Base-by-base conservation (phyloP, 768 basidiomycete genomes). In the Cyclocybe cylindracea region DNA sequence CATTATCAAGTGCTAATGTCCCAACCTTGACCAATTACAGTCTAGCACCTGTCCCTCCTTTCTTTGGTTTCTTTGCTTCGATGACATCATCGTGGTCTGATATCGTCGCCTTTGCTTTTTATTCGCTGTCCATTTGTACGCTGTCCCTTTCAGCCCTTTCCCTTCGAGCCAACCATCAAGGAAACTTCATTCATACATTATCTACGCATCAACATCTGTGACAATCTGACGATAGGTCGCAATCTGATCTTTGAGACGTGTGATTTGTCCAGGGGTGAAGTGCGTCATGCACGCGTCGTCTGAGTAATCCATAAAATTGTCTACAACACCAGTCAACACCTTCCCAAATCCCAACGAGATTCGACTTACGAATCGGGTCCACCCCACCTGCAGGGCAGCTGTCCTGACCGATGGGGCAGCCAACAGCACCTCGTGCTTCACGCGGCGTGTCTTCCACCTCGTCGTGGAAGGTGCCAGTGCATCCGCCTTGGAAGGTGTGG, bases 261-360 rank as follows among this genome's bases (percentile, higher is more conserved):
- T 40, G 9, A 29, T 37, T 51, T 77, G 76, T 29, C 73, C 73
- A n/a, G 61, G 19, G 10, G 75, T 75, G 63, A 76, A 78, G 9
- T 33, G 31, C 48, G 54, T 71, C 74, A 76, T 75, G 64, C 76
- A 78, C 29, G 56, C 53, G 51, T 78, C 77, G 48, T 70, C 55
- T 11, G 69, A 62, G 64, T 76, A 77, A 56, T 79, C 76, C 76
- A 78, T 78, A 62, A 62, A 77, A 65, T 77, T 76, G 58, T 64
- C 67, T 66, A 39, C 46, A 59, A 24, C 14, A 3, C 14, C 2
- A 3, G 38, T 44, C 24, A 32, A 2, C 14, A 4, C 14, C 19
- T 7, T 24, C 24, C 24, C 19, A 7, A 13, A 48, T 7, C 14
- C 10, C 32, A 36, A 7, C 7, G 10, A 13, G n/a, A 34, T 33